These are phyloP conservation scores for Tricholoma sp. DNA, from an alignment of 768 basidiomycete genomes.

Conservation along the genomic window DNA sequence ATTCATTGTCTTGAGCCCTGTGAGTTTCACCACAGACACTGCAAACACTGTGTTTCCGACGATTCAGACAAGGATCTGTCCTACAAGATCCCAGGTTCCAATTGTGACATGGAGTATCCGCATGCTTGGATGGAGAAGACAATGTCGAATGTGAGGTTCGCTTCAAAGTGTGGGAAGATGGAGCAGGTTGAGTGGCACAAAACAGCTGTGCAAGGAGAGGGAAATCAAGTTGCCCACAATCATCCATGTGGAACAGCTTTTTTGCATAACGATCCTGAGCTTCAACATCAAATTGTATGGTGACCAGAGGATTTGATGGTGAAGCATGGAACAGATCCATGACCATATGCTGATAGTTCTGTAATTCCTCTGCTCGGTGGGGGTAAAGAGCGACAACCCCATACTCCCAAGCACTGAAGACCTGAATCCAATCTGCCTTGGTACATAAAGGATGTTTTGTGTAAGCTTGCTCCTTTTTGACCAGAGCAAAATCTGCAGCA, in stretches of 20 bases:
- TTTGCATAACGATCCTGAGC: constrained; percentile 8
- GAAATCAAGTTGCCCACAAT: constrained; percentile 1
- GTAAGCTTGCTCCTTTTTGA: constrained; percentile 1
- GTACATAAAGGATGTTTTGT: constrained; percentile 2
- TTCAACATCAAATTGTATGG: no score
- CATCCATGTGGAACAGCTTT: constrained; percentile 9
- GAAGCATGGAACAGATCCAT: constrained; percentile 7
- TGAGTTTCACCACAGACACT: constrained; percentile 7
- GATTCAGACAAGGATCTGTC: constrained; percentile 4
- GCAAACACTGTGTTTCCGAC: constrained; percentile 6
- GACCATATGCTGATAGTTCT: constrained; percentile 3
- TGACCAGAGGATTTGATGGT: neutral
- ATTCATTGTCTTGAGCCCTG: constrained; percentile 3
- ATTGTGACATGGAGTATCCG: constrained; percentile 2
- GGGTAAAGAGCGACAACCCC: no score
- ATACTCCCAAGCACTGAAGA: no score
- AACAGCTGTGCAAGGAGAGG: constrained; percentile 7
- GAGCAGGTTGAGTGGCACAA: neutral
- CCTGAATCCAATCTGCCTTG: no score
- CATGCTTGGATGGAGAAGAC: neutral
- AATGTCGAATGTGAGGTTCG: neutral
- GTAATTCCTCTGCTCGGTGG: no score
- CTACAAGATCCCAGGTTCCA: constrained; percentile 8
- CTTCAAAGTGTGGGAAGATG: no score
- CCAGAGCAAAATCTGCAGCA: neutral